Evolutionary conservation across 1,139 yeast genomes (phyloP), one percentile per base, ranked within the genome.

Genomic region (Zygosaccharomyces sapae): DNA sequence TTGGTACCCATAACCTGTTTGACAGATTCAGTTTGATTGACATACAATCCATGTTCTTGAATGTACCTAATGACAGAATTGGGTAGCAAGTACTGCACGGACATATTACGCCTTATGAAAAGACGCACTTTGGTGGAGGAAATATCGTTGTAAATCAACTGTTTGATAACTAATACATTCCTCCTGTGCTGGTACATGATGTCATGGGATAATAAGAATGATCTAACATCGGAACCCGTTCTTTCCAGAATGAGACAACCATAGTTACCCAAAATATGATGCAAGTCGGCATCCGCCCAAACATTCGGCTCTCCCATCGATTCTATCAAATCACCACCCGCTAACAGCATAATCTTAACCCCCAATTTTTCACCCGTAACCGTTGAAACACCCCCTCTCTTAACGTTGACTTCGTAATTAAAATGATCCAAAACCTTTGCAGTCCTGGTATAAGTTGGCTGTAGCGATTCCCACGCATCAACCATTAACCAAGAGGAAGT

Each of bases 251-350:
- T 92, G 55, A 92, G 72, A 69, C 98, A 92, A 1, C 98, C 98
- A 66, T 92, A 92, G 53, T 86, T 82, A 25, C 98, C 98, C 55
- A 92, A 74, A 45, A 92, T 94, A 67, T 92, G 98, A 63, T 90
- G 96, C 60, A 92, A 74, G 68, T 92, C 99, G 50, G 79, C 85
- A 65, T 90, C 97, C 1, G 95, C 96, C 99, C 99, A 92, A 31
- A 92, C 98, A 62, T 90, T 94, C 27, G 97, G 97, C 67, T 92
- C 98, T n/a, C 98, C 98, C 97, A 94, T 92, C 43, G 95, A 83
- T 68, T 92, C 98, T 49, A 92, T 92, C 59, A 94, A 75, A 68
- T 92, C 98, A 33, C 98, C 98, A 43, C 99, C 99, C 0, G 98
- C 98, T 36, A 92, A 73, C 49, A 92, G 75, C 98, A 92, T 92